A percentile compares a stretch with the other conserved stretches of the same genome.
Evolutionary conservation across 106 monocot genomes (phyloP).

Genomic region (Chionographis japonica): DNA sequence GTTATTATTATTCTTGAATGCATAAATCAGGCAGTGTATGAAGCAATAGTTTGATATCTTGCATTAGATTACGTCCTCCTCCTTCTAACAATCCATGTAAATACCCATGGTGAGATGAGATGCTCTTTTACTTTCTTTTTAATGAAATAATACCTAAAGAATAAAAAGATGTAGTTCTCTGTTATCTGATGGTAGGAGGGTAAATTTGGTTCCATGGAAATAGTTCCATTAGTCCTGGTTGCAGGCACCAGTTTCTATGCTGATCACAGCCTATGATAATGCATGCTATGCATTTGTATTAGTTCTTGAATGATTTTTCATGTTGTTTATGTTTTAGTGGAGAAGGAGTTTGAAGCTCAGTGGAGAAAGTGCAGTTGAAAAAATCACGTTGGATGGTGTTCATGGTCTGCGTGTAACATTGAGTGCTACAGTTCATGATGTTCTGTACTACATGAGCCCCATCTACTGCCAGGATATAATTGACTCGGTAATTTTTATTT

Average conservation of each 20-base stretch:
- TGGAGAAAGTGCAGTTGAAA: slow-evolving; percentile 90
- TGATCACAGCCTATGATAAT: background rate
- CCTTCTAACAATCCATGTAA: too few species aligned
- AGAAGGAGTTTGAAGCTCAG: slow-evolving; percentile 80
- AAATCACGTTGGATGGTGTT: slow-evolving; percentile 91
- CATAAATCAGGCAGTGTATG: too few species aligned
- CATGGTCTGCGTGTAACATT: slow-evolving; percentile 79
- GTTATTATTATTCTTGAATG: too few species aligned
- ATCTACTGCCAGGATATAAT: slow-evolving; percentile 92
- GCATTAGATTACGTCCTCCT: too few species aligned
- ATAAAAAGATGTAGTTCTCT: too few species aligned
- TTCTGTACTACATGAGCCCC: slow-evolving; percentile 98
- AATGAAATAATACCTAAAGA: too few species aligned
- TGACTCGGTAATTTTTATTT: slow-evolving; percentile 62
- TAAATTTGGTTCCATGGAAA: too few species aligned
- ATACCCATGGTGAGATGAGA: too few species aligned
- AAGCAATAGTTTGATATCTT: too few species aligned
- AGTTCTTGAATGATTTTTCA: slow-evolving; percentile 7
- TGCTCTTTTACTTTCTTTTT: too few species aligned
- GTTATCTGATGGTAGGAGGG: too few species aligned
- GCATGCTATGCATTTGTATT: background rate
- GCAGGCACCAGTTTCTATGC: background rate
- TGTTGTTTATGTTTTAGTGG: slow-evolving; percentile 57
- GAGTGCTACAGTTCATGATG: slow-evolving; percentile 96
- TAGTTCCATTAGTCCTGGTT: too few species aligned